phyloP scores from a whole-genome alignment of 805 yeast species.

The Myxozyma udenii region DNA sequence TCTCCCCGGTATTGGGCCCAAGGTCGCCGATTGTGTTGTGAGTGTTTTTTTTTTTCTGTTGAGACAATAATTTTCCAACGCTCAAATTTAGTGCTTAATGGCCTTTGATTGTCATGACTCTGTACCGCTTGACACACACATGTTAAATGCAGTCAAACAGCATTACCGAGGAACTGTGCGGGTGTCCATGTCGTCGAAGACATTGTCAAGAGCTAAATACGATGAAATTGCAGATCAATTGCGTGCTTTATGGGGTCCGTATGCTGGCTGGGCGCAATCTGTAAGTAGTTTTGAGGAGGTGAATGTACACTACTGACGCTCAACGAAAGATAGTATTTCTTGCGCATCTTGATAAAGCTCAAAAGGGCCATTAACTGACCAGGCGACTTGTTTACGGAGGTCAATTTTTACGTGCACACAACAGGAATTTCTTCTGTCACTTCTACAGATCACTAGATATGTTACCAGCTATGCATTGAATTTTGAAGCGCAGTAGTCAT shows the following conservation, averaged over 20 bases:
- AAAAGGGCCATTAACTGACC: too few relatives aligned
- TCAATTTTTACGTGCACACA: too few relatives aligned
- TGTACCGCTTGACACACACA: constrained; percentile 96
- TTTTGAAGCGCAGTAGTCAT: too few relatives aligned
- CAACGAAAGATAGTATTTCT: too few relatives aligned
- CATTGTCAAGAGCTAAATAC: constrained; percentile 53
- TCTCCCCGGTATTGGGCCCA: constrained; percentile 91
- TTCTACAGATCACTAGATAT: too few relatives aligned
- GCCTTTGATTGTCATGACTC: constrained; percentile 78
- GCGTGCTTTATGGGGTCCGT: constrained; percentile 72
- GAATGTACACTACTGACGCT: too few relatives aligned
- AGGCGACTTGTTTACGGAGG: too few relatives aligned
- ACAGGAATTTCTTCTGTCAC: too few relatives aligned
- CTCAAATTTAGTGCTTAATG: constrained; percentile 60
- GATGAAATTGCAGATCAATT: constrained; percentile 58
- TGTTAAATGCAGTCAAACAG: constrained; percentile 66
- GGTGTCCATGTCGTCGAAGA: constrained; percentile 40
- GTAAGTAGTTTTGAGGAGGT: constrained; percentile 39
- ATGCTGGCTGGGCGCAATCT: constrained; percentile 99
- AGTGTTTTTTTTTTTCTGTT: not conserved
- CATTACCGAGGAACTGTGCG: constrained; percentile 10
- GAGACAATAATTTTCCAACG: not conserved
- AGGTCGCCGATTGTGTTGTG: constrained; percentile 90
- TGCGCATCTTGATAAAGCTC: too few relatives aligned
- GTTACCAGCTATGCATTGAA: too few relatives aligned